A percentile compares a stretch with the other conserved stretches of the same genome.
Evolutionary conservation across 257 asterid genomes (phyloP).

Genomic region (Solanum chaucha): DNA sequence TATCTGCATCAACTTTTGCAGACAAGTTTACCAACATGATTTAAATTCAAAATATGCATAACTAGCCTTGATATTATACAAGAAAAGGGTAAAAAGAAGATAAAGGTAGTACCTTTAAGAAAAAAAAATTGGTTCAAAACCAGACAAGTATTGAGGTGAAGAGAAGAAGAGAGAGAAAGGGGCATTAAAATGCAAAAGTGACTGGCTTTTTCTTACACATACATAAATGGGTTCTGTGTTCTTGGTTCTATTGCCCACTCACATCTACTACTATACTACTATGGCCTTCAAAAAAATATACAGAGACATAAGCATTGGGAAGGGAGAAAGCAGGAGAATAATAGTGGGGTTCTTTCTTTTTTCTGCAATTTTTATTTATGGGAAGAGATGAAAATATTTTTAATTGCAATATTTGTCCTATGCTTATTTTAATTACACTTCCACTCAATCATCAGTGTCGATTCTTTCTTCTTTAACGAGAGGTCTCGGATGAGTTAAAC

Average conservation of each 20-base stretch:
- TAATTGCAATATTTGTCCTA: background rate
- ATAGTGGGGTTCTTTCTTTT: background rate
- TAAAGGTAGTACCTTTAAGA: slow-evolving; percentile 29
- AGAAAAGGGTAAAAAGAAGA: slow-evolving; percentile 2
- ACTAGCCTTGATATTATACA: background rate
- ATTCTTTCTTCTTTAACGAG: too few species aligned
- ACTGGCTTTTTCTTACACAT: slow-evolving; percentile 19
- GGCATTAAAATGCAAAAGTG: slow-evolving; percentile 46
- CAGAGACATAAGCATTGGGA: background rate
- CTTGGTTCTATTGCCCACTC: background rate
- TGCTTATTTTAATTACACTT: background rate
- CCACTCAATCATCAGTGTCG: background rate
- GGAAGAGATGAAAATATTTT: background rate
- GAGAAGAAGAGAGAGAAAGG: background rate
- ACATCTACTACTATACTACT: background rate
- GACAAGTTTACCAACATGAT: slow-evolving; percentile 15
- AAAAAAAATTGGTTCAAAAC: slow-evolving; percentile 7
- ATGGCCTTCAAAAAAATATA: background rate
- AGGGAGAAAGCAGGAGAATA: slow-evolving; percentile 1
- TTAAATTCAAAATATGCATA: slow-evolving; percentile 2
- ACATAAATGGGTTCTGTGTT: slow-evolving; percentile 8
- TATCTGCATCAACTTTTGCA: slow-evolving; percentile 22
- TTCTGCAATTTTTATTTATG: background rate
- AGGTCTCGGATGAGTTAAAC: too few species aligned
- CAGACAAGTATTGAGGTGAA: slow-evolving; percentile 3